phyloP scores from a whole-genome alignment of 441 rosid species.

The Flueggea neowawraea region DNA sequence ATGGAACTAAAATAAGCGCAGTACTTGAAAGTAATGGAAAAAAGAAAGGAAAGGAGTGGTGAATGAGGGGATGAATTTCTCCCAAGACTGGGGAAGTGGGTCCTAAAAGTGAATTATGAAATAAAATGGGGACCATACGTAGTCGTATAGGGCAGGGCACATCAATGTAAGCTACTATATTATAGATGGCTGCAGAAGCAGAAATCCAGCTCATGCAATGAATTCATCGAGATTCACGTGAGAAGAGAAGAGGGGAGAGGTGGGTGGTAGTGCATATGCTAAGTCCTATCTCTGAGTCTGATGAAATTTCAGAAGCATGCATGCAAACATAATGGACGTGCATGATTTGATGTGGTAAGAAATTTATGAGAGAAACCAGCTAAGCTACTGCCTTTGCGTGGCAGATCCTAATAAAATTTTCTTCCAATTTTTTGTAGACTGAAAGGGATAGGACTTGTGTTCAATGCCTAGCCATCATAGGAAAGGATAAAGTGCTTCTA shows the following conservation, averaged over 20 bases:
- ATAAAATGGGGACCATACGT: constrained; percentile 15
- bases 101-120: neutral
- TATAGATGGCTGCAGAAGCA: neutral
- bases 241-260: constrained; percentile 3
- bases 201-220: constrained; percentile 21
- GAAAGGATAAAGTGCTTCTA: too few relatives aligned
- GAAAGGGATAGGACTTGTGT: too few relatives aligned
- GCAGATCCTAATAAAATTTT: neutral
- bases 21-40: too few relatives aligned
- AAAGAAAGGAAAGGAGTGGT: too few relatives aligned
- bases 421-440: too few relatives aligned
- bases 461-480: too few relatives aligned
- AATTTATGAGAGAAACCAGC: constrained; percentile 15
- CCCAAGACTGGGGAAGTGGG: constrained; percentile 1
- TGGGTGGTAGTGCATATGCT: too few relatives aligned
- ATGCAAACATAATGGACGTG: constrained; percentile 16
- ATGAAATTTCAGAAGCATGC: constrained; percentile 19
- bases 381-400: neutral
- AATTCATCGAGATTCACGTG: constrained; percentile 17
- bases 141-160: neutral
- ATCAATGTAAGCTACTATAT: neutral
- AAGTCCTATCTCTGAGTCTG: neutral
- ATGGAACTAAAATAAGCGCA: too few relatives aligned
- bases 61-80: neutral
- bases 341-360: constrained; percentile 7